Evolutionary conservation across 192 early-diverging fungal genomes (phyloP), one percentile per base, ranked within the genome.

Genomic region (Podila horticola): DNA sequence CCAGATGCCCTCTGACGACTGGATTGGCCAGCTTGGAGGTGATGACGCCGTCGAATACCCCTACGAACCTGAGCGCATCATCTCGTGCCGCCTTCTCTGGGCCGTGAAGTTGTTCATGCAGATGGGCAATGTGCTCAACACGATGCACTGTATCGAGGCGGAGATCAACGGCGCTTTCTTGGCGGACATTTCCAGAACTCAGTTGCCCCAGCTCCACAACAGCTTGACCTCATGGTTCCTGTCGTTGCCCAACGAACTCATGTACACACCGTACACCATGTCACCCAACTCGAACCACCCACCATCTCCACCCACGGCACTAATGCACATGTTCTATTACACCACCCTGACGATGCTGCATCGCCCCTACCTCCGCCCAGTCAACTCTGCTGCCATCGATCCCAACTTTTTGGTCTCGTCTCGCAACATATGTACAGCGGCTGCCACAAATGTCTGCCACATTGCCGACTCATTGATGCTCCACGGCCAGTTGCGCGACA

Each of bases 321-420:
- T 69, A 34, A 71, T 85, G 66, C 89, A 90, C 55, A 86, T 88
- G 79, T 69, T 88, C 34, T 90, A 90, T 62, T 86, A 88, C 60
- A 88, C 89, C 0, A 77, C 79, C 20, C 58, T 90, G 30, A 90
- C 86, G 30, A 74, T 90, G 69, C 48, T 90, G 31, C 89, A 90
- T 60, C 85, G 88, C 24, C 85, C 89, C 3, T 90, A 88, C 31
- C 77, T 83, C 76, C 75, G 75, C 72, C 72, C 84, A 24, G 65
- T 74, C 61, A 77, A 74, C 41, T 75, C 77, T 19, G 66, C 77
- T 0, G 70, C 77, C 1, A 81, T 81, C 49, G 77, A 81, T 28
- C 61, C 77, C 58, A 81, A 81, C 62, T 81, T 81, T 65, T 69
- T 81, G 55, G 63, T 81, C n/a, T 72, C 71, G 24, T 85, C 84